phyloP scores from a whole-genome alignment of 176 grass and related monocot species.

The Avena eriantha region DNA sequence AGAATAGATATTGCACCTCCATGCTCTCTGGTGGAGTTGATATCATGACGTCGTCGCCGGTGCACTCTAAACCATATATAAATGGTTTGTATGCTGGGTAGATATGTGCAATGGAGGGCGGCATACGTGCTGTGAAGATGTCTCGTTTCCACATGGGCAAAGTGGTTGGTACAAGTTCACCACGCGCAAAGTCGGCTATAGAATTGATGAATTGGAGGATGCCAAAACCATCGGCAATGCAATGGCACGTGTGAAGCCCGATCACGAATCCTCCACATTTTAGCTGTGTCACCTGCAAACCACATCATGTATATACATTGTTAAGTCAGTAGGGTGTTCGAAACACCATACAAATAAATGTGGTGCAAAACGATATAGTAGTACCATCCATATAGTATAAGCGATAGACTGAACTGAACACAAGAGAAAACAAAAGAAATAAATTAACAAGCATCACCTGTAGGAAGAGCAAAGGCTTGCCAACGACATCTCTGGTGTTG shows the following conservation, averaged over 20 bases:
- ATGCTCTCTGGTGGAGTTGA: background rate
- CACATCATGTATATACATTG: background rate
- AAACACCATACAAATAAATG: background rate
- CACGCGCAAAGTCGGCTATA: conserved; percentile 5
- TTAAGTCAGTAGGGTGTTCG: background rate
- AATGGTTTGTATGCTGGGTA: background rate
- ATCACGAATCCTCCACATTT: conserved; percentile 27
- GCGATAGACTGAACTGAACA: background rate
- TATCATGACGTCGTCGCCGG: conserved; percentile 1
- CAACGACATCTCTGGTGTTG: background rate
- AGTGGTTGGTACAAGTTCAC: conserved; percentile 15
- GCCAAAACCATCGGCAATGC: conserved; percentile 11
- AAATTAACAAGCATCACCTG: background rate
- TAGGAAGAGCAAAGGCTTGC: conserved; percentile 3
- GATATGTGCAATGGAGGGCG: background rate
- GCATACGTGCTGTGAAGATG: conserved; percentile 4
- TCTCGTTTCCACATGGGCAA: conserved; percentile 18
- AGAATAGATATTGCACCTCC: conserved; percentile 28
- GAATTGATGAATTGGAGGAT: conserved; percentile 26
- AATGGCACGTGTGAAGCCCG: conserved; percentile 22
- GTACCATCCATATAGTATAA: background rate
- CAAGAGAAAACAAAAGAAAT: no score
- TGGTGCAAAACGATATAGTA: background rate
- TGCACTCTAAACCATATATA: background rate
- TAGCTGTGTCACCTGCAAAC: conserved; percentile 21